Evolutionary conservation across 176 grass and related monocot genomes (phyloP).

Genomic region (Metroxylon sagu): DNA sequence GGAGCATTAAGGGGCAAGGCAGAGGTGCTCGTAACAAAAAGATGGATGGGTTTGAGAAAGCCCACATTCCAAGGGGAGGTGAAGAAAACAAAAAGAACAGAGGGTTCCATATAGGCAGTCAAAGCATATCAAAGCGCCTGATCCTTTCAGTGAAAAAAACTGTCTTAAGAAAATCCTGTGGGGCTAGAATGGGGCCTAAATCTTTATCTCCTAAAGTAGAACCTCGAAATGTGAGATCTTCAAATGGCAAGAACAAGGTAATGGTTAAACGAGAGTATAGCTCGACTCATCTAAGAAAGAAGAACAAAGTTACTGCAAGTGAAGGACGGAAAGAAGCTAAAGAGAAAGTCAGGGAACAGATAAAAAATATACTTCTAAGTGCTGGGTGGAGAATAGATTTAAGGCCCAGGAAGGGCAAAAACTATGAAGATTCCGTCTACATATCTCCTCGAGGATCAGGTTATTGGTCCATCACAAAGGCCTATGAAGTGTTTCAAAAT

Average conservation of each 20-base stretch:
- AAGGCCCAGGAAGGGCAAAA: conserved; percentile 71
- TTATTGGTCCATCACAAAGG: neutral
- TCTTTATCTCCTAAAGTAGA: too few relatives aligned
- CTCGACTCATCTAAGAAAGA: neutral
- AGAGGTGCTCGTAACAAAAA: conserved; percentile 28
- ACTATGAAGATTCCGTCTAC: conserved; percentile 85
- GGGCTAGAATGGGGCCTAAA: conserved; percentile 16
- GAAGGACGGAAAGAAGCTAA: conserved; percentile 18
- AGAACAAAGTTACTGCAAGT: neutral
- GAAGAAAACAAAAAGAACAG: neutral
- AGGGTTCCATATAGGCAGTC: conserved; percentile 6
- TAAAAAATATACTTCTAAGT: conserved; percentile 68
- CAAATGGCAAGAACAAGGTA: conserved; percentile 9
- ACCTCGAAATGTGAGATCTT: too few relatives aligned
- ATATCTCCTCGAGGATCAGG: conserved; percentile 74
- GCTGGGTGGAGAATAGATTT: conserved; percentile 87
- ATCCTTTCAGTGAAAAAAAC: conserved; percentile 22
- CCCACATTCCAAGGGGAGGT: too few relatives aligned
- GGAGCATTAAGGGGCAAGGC: conserved; percentile 9
- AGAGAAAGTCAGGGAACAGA: conserved; percentile 66
- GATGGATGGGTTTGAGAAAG: conserved; percentile 38
- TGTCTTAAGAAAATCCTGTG: conserved; percentile 10
- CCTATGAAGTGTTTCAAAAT: conserved; percentile 11
- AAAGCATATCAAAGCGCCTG: conserved; percentile 23
- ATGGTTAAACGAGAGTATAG: neutral